Base-by-base conservation (phyloP, 495 filamentous ascomycete species). In the Thermothielavioides terrestris region DNA sequence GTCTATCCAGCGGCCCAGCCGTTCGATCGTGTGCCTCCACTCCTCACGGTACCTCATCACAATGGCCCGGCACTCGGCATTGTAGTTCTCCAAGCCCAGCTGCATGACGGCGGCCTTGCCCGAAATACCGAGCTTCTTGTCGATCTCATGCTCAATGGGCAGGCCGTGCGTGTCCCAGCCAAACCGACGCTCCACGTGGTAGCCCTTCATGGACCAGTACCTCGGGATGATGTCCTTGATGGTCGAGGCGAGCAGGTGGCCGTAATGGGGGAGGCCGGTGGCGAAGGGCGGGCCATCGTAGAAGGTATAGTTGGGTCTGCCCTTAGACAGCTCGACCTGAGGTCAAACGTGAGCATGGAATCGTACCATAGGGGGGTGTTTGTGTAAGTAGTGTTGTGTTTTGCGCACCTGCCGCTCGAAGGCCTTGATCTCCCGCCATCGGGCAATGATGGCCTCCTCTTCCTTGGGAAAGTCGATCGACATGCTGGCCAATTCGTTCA, bases 131-230 rank as follows among this genome's bases (percentile, higher is more conserved):
- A 95, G 76, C 67, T 94, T 92, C 80, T 97, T 96, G 77, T 98
- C 92, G 56, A 97, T 97, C 72, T 97, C 92, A 63, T 95, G 86
- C 67, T 98, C 92, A 53, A 98, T 89, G 8, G 92, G 92, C 21
- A 98, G 71, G 48, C 92, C 92, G 65, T 98, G 92, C 15, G 92
- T 96, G 63, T 98, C 92, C 92, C 79, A 83, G 26, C 79, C 79
- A 41, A 82, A 83, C 28, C 76, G 67, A 37, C 81, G 71, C 68
- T 84, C 80, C 22, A 97, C 91, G 71, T 91, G 82, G 60, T 83
- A 82, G 11, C 92, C 92, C 67, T 94, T 94, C 89, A 95, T 95
- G 28, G 89, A 89, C 92, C 92, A 97, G 64, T 95, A 97, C 55
- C 90, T 72, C 1, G 91, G 90, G 56, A 97, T 92, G 51, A 96